Base-by-base conservation (phyloP, 2,329 filamentous ascomycete genomes). In the Neurospora crassa region DNA sequence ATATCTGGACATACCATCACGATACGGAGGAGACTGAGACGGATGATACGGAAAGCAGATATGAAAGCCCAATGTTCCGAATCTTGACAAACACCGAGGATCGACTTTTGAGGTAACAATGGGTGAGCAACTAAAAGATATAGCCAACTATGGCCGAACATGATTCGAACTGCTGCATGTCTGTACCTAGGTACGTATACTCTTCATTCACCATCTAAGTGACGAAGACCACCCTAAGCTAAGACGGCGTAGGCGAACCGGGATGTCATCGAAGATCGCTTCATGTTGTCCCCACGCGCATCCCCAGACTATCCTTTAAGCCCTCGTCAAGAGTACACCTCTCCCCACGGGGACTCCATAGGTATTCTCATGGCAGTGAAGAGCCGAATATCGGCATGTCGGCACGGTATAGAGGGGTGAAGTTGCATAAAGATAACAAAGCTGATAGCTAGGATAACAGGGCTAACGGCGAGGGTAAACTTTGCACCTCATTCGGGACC, bases 371-470 rank as follows among this genome's bases (percentile, higher is more conserved):
- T 72, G 71, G 74, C 69, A 70, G 67, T 69, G 69, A 73, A 74
- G 72, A 70, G 69, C 73, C 74, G 74, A 73, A 70, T 69, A 3
- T 68, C 37, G 47, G 70, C 43, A 69, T 68, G 71, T 70, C 72
- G 68, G 70, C 69, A 73, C 69, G 45, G 29, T 24, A 11, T 4
- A 41, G 37, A 40, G 69, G 53, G 67, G 70, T 40, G 71, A 5
- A 53, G 47, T 1, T 16, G 59, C 70, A 71, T 72, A 69, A 68
- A 72, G 70, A 53, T 18, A 42, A 70, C 40, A 34, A 34, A 68
- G 53, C 24, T 18, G 53, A 37, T 1, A 53, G 29, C 24, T 18
- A 29, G 24, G 7, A 16, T 18, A 16, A 63, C 8, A 34, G 53
- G 3, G 34, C 34, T 24, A 11, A 34, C 14, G 53, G 53, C 3